Conservation (phyloP, 2,329 filamentous ascomycete species). For the Leptodontidium sp. region DNA sequence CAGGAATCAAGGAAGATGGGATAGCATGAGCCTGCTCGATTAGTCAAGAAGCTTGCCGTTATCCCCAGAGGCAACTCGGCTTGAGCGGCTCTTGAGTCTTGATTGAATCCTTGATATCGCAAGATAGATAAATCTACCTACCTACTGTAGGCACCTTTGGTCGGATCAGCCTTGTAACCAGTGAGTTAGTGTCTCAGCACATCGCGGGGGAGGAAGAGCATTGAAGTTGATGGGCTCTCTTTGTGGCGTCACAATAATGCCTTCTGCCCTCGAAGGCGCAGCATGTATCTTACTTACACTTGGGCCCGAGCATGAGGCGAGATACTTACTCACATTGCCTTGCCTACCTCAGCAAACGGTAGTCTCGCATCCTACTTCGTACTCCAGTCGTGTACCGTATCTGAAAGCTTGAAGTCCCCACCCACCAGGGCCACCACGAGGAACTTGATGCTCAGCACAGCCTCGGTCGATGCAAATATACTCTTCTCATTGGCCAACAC, state of each 20-base stretch:
- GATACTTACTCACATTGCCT: neutral
- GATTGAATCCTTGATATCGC: neutral
- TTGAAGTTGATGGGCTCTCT: too few species aligned
- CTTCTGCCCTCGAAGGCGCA: slow-evolving; percentile 7
- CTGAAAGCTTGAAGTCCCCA: neutral
- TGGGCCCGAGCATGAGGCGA: slow-evolving; percentile 3
- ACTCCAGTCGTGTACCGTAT: neutral
- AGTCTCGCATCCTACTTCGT: neutral
- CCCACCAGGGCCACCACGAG: neutral
- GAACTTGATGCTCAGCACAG: slow-evolving; percentile 9
- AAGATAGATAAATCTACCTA: neutral
- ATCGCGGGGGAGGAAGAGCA: neutral
- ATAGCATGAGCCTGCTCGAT: neutral
- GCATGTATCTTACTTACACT: neutral
- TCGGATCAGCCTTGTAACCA: slow-evolving; percentile 11
- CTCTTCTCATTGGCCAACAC: slow-evolving; percentile 1
- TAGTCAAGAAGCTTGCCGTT: slow-evolving; percentile 6
- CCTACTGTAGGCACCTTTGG: neutral
- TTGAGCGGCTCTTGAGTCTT: slow-evolving; percentile 2
- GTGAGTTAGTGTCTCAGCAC: slow-evolving; percentile 17
- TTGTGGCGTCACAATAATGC: slow-evolving; percentile 9
- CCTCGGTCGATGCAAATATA: slow-evolving; percentile 3
- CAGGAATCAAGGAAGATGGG: too few species aligned
- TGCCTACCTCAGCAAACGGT: too few species aligned
- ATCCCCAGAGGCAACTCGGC: slow-evolving; percentile 6